These are phyloP conservation scores for Epichloe sibirici DNA, from an alignment of 2,329 filamentous ascomycete species.

Conservation along the genomic window DNA sequence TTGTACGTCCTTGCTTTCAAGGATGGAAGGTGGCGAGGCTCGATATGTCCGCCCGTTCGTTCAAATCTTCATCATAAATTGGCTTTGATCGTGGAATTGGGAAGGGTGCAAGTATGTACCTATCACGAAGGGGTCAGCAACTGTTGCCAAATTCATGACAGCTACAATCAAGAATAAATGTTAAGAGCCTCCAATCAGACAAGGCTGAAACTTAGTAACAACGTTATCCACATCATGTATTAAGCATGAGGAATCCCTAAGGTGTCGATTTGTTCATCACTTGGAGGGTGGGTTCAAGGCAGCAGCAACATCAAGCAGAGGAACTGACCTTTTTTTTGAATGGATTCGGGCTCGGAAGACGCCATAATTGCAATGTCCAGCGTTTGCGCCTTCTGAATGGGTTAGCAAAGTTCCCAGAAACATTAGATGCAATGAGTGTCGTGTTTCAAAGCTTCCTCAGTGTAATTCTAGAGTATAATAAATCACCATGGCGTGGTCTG, in stretches of 20 bases:
- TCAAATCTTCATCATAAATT: conserved; percentile 51
- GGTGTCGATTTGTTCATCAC: conserved; percentile 52
- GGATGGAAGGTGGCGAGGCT: conserved; percentile 35
- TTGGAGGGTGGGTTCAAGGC: conserved; percentile 17
- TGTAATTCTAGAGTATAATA: conserved; percentile 36
- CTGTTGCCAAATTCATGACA: not conserved
- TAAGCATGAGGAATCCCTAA: conserved; percentile 58
- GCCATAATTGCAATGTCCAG: not conserved
- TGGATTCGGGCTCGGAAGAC: not conserved
- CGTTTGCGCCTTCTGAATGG: not conserved
- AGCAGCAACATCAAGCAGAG: not conserved
- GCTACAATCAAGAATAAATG: conserved; percentile 10
- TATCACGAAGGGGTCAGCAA: conserved; percentile 29
- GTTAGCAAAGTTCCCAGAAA: not conserved
- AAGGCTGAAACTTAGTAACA: conserved; percentile 53
- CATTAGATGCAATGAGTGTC: not conserved
- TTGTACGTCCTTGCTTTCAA: conserved; percentile 49
- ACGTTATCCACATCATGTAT: conserved; percentile 51
- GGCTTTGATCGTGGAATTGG: conserved; percentile 7
- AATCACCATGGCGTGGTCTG: conserved; percentile 47
- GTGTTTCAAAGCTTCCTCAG: conserved; percentile 33
- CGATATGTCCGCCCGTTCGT: conserved; percentile 60
- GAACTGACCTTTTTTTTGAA: conserved; percentile 35
- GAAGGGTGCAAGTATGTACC: conserved; percentile 23
- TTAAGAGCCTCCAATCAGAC: conserved; percentile 40